Evolutionary conservation across 1,139 yeast genomes (phyloP).

Genomic region (Pneumocystis carinii): DNA sequence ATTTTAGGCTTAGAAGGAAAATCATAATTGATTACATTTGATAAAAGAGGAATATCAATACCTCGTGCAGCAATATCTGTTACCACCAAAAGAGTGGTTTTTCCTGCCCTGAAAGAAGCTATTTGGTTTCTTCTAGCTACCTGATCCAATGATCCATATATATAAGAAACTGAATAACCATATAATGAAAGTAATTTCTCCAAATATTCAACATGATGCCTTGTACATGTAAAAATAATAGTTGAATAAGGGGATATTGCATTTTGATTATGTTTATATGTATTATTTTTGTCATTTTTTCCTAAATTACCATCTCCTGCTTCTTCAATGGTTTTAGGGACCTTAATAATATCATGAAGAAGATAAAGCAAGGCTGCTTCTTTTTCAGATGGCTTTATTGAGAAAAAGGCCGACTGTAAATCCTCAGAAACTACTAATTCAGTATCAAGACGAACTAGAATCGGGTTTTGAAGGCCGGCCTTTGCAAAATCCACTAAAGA

Average conservation of each 20-base stretch:
- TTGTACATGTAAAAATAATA: slow-evolving; percentile 86
- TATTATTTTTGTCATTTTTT: slow-evolving; percentile 19
- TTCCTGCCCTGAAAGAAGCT: slow-evolving; percentile 68
- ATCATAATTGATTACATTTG: slow-evolving; percentile 82
- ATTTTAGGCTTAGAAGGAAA: slow-evolving; percentile 86
- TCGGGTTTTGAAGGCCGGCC: slow-evolving; percentile 87
- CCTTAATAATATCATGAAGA: slow-evolving; percentile 67
- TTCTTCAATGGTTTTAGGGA: slow-evolving; percentile 57
- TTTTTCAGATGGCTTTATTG: slow-evolving; percentile 70
- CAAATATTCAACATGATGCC: slow-evolving; percentile 91
- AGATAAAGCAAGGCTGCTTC: slow-evolving; percentile 71
- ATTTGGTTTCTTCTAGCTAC: slow-evolving; percentile 85
- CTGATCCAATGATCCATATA: slow-evolving; percentile 90
- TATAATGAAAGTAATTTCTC: slow-evolving; percentile 52
- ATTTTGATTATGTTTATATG: slow-evolving; percentile 46
- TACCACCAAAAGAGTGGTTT: slow-evolving; percentile 72
- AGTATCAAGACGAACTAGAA: slow-evolving; percentile 78
- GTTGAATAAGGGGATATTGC: slow-evolving; percentile 77
- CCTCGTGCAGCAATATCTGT: slow-evolving; percentile 99
- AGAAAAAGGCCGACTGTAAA: slow-evolving; percentile 74
- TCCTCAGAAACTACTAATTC: slow-evolving; percentile 82
- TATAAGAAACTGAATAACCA: slow-evolving; percentile 76
- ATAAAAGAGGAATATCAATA: slow-evolving; percentile 92
- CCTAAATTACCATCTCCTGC: slow-evolving; percentile 14
- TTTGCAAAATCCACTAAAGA: slow-evolving; percentile 91